These are phyloP conservation scores for Fusarium sp. DNA, from an alignment of 2,329 filamentous ascomycete species.

Conservation along the genomic window DNA sequence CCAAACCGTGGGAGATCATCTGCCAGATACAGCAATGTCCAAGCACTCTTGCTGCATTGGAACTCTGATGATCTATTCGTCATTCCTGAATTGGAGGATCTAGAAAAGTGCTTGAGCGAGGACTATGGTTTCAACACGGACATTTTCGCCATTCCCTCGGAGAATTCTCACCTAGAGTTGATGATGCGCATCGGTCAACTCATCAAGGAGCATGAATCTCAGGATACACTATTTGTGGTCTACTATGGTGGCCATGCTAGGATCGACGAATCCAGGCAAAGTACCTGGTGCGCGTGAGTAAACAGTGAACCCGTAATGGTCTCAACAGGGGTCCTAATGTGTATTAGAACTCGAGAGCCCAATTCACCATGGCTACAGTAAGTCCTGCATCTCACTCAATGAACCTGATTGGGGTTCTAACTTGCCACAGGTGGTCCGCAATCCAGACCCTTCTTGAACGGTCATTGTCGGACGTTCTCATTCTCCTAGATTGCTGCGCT, in stretches of 20 bases:
- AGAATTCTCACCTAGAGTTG: constrained; percentile 69
- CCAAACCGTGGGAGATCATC: constrained; percentile 65
- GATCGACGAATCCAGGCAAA: constrained; percentile 70
- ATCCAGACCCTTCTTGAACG: constrained; percentile 70
- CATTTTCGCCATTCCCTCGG: constrained; percentile 68
- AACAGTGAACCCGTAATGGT: neutral
- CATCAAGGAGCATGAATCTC: constrained; percentile 68
- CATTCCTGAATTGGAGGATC: constrained; percentile 67
- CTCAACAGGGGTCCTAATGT: constrained; percentile 18
- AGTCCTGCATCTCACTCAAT: constrained; percentile 41
- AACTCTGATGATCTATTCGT: constrained; percentile 70
- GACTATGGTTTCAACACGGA: constrained; percentile 70
- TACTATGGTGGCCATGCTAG: constrained; percentile 72
- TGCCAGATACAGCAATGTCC: constrained; percentile 68
- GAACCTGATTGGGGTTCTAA: constrained; percentile 10
- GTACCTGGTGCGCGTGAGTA: constrained; percentile 70
- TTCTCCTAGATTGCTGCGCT: constrained; percentile 70
- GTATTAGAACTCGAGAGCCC: constrained; percentile 59
- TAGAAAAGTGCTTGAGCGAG: constrained; percentile 66
- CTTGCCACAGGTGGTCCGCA: constrained; percentile 63
- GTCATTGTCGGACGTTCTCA: constrained; percentile 68
- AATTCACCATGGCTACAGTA: constrained; percentile 68
- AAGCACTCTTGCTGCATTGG: constrained; percentile 68
- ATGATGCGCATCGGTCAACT: constrained; percentile 68
- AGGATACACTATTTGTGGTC: constrained; percentile 67